Evolutionary conservation across 2,329 filamentous ascomycete species (phyloP).

Genomic region (Colletotrichum sp.): DNA sequence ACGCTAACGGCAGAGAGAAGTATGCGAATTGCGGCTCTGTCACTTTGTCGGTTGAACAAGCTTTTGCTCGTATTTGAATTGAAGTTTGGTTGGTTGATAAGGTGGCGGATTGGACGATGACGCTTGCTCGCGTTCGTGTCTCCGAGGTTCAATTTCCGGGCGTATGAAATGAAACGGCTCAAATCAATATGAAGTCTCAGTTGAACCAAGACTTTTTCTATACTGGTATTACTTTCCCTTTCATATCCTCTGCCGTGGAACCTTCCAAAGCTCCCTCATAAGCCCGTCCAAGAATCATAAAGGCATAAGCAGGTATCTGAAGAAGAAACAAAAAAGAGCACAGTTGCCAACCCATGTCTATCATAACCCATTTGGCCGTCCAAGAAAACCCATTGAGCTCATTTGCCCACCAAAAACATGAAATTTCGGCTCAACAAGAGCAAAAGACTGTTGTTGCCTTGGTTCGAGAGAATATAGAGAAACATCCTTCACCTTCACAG

Average conservation of each 20-base stretch:
- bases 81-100: not conserved
- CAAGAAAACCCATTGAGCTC: not conserved
- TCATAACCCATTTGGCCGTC: not conserved
- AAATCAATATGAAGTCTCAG: no score
- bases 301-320: not conserved
- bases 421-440: not conserved
- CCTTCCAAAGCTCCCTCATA: not conserved
- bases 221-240: not conserved
- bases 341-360: not conserved
- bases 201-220: not conserved
- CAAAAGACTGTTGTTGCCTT: not conserved
- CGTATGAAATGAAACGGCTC: no score
- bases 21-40: no score
- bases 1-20: no score
- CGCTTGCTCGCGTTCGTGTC: no score
- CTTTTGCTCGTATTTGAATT: not conserved
- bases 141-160: no score
- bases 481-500: not conserved
- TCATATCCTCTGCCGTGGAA: not conserved
- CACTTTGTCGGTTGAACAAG: no score
- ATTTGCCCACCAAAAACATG: not conserved
- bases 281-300: not conserved
- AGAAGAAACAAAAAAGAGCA: not conserved
- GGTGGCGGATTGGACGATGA: no score
- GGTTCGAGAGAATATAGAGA: not conserved